Evolutionary conservation across 2,329 filamentous ascomycete species (phyloP), one percentile per base, ranked within the genome.

Genomic region (Xylaria sp.): DNA sequence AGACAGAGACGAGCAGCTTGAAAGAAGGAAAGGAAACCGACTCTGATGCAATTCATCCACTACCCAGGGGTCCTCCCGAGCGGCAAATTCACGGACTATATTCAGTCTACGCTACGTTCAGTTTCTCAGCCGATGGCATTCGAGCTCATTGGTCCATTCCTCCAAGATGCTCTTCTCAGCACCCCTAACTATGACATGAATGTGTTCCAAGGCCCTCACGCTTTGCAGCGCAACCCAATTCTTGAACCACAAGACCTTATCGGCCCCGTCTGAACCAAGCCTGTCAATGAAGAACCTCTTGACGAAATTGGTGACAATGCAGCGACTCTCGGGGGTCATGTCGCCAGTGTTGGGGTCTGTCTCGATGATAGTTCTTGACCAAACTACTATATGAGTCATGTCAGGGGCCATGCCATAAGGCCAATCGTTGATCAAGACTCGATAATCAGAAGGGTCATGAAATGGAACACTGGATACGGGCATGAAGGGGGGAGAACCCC

Each of bases 221-320:
- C 90, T 95, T 77, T 97, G 95, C 69, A 97, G 75, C 21, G 86
- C 85, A 55, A 85, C 86, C 92, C 92, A 96, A 65, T 97, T 97
- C 80, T 93, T 95, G 75, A 97, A 97, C 91, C 92, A 97, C 56
- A 92, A 70, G 41, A 88, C 83, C 44, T 74, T 76, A 5, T 78
- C 73, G 52, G 74, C 72, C n/a, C 78, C 80, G 2, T 71, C 74
- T 0, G 72, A 69, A 0, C 78, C 80, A 11, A 90, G 73, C 24
- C 72, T 74, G n/a, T 81, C 76, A 29, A 82, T 75, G 68, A 97
- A 97, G 16, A 81, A 87, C 58, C 76, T 78, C 61, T 83, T 73
- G 26, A 96, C 86, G 69, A 90, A 97, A 8, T 78, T 77, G 43
- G 85, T 79, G 37, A 96, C 87, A 54, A 81, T 71, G 39, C 73